A percentile compares a stretch with the other conserved stretches of the same genome.
Conservation (phyloP, 164 flowering plant genomes). For the Kalanchoe fedtschenkoi region DNA sequence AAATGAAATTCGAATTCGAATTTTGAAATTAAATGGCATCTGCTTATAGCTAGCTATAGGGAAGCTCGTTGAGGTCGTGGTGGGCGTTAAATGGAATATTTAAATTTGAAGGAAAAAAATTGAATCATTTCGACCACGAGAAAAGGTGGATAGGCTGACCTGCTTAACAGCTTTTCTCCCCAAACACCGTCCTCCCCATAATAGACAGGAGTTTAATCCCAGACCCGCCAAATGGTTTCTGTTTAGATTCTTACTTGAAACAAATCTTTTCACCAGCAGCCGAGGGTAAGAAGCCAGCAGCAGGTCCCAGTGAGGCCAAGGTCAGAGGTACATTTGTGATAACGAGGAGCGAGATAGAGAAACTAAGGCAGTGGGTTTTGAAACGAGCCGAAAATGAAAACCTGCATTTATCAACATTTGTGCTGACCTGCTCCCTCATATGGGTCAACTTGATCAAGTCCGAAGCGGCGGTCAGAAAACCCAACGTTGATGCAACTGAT, state of each 20-base stretch:
- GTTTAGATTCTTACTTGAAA: not conserved
- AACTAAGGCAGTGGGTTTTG: not conserved
- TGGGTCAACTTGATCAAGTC: constrained; percentile 2
- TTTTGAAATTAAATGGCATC: too few species aligned
- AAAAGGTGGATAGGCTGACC: too few species aligned
- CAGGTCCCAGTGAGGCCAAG: not conserved
- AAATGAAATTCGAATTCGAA: too few species aligned
- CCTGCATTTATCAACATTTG: not conserved
- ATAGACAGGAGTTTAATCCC: not conserved
- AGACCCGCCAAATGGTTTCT: not conserved
- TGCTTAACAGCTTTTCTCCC: too few species aligned
- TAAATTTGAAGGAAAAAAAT: too few species aligned
- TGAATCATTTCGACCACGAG: too few species aligned
- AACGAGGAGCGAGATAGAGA: not conserved
- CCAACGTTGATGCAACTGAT: not conserved
- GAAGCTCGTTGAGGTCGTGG: too few species aligned
- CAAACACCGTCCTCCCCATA: not conserved
- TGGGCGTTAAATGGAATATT: too few species aligned
- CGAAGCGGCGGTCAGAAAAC: not conserved
- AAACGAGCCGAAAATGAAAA: not conserved
- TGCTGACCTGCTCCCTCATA: not conserved
- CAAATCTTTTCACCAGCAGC: not conserved
- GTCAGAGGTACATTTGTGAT: constrained; percentile 1
- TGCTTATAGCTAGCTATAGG: too few species aligned
- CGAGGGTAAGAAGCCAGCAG: not conserved